Percentiles rank a stretch among this genome's conserved stretches.
These are phyloP conservation scores for Sodiomyces alkalinus DNA, from an alignment of 2,329 filamentous ascomycete genomes.

Conservation along the genomic window DNA sequence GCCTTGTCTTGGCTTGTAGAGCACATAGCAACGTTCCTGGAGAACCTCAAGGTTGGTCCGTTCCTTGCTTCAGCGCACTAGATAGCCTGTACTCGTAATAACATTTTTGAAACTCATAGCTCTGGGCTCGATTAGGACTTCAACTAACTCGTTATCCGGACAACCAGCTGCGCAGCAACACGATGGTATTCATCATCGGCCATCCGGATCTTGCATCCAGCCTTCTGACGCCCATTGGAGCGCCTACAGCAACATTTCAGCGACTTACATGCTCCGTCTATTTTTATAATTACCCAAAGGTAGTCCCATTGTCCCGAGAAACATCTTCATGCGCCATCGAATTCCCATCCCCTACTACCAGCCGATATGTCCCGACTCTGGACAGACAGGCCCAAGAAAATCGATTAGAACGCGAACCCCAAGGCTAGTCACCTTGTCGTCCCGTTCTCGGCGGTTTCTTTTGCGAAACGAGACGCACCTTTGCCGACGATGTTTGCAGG, in stretches of 20 bases:
- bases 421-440: neutral
- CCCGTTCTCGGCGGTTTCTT: neutral
- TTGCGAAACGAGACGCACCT: neutral
- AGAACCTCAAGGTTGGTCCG: neutral
- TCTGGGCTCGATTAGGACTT: constrained; percentile 6
- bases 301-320: no score
- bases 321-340: no score
- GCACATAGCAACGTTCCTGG: neutral
- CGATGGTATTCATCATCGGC: constrained; percentile 18
- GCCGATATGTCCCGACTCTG: neutral
- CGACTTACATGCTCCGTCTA: constrained; percentile 4
- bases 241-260: constrained; percentile 12
- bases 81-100: neutral
- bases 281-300: no score
- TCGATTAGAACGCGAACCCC: neutral
- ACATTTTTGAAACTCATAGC: constrained; percentile 1
- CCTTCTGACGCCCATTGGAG: constrained; percentile 13
- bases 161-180: neutral
- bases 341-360: neutral
- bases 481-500: neutral
- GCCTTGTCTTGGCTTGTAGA: neutral
- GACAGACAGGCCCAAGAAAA: neutral
- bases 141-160: neutral
- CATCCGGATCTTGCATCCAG: constrained; percentile 19
- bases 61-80: no score